A percentile compares a stretch with the other conserved stretches of the same genome.
Evolutionary conservation across 2,329 filamentous ascomycete genomes (phyloP).

Genomic region (Trichoderma sp.): DNA sequence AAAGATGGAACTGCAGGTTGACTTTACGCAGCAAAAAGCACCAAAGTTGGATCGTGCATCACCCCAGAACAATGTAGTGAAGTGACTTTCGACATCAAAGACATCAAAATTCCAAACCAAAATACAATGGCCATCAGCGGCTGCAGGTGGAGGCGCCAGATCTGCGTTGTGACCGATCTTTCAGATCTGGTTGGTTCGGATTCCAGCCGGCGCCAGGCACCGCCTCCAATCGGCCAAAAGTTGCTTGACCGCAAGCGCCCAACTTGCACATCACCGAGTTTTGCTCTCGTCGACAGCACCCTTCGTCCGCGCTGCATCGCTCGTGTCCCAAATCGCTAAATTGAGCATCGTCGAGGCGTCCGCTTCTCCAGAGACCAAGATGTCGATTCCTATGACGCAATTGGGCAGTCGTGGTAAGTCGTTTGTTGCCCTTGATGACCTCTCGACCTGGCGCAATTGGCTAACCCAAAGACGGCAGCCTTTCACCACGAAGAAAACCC

Average conservation of each 20-base stretch:
- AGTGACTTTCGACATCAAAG: not conserved
- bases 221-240: not conserved
- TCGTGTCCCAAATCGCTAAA: not conserved
- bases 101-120: not conserved
- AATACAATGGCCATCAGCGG: not conserved
- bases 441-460: not conserved
- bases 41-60: not conserved
- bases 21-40: not conserved
- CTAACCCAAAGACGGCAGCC: slow-evolving; percentile 46
- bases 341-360: not conserved
- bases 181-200: slow-evolving; percentile 19
- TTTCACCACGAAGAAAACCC: slow-evolving; percentile 69
- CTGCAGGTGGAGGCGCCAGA: slow-evolving; percentile 8
- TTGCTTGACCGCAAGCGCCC: not conserved
- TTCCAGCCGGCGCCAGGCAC: slow-evolving; percentile 12
- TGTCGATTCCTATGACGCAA: slow-evolving; percentile 40
- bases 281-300: not conserved
- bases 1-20: not conserved
- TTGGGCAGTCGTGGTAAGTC: slow-evolving; percentile 42
- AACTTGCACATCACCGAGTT: not conserved
- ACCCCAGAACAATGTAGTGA: not conserved
- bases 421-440: not conserved
- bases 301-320: not conserved
- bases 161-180: slow-evolving; percentile 3
- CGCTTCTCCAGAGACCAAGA: slow-evolving; percentile 22